Evolutionary conservation across 192 early-diverging fungal species (phyloP), one percentile per base, ranked within the genome.

Genomic region (Chytriomyces sp.): DNA sequence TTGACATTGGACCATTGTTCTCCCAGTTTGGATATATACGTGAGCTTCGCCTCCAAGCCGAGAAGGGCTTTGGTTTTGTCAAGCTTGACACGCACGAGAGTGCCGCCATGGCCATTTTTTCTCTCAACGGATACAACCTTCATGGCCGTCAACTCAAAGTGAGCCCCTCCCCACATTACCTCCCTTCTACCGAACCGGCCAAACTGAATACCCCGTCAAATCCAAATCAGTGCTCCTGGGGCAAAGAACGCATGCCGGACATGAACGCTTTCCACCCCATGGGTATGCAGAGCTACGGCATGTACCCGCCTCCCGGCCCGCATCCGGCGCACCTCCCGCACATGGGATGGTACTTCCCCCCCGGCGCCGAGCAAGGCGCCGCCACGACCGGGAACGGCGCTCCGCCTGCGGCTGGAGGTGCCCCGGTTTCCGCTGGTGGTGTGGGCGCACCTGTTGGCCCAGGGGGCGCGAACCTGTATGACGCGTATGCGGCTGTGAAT

Each of bases 31-130:
- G 94, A 7, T 89, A 81, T 72, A 85, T 94, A 32, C 78, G 89
- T 22, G 93, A 94, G 68, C 74, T 94, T 52, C 89, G 92, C 54
- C 75, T 96, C 73, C 94, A 94, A 78, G 84, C 86, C n/a, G 95
- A 95, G 53, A 91, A 92, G 70, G 95, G 95, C 14, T 96, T 91
- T 75, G 94, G 91, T 8, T 96, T 96, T 80, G 85, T 95, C 69
- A 93, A 93, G 67, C 75, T 96, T 75, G 93, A 95, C 80, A 86
- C 92, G 2, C 94, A 96, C 74, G 92, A 95, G 75, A 90, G 89
- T 77, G 94, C 94, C 1, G 91, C 94, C 19, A 87, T 86, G 74
- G 92, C 93, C n/a, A 94, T 96, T 75, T 90, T 91, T 56, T 82
- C 88, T 55, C 79, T 95, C 67, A 87, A 93, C 77, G 91, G 92